phyloP scores from a whole-genome alignment of 1,284 basidiomycete species.

The Ceratobasidium theobromae region DNA sequence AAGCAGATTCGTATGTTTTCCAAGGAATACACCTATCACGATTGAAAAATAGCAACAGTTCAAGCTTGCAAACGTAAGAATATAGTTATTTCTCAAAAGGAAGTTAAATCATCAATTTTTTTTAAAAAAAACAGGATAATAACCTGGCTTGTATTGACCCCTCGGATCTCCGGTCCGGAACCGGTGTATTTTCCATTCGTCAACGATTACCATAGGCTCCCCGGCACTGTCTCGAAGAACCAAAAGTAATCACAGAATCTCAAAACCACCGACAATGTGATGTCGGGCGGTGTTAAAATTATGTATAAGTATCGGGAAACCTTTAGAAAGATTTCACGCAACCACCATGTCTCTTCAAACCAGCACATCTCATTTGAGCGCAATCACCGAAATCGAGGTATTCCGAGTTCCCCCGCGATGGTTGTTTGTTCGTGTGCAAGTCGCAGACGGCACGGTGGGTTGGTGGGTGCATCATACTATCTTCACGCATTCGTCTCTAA shows the following conservation, averaged over 20 bases:
- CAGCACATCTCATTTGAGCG: slow-evolving; percentile 21
- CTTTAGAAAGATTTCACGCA: not conserved
- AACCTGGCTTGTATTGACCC: too few relatives aligned
- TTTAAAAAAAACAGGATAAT: too few relatives aligned
- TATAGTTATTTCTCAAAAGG: too few relatives aligned
- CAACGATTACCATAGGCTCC: not conserved
- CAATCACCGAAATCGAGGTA: slow-evolving; percentile 38
- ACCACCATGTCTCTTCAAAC: slow-evolving; percentile 29
- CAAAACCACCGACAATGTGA: not conserved
- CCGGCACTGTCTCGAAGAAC: not conserved
- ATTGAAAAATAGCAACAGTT: too few relatives aligned
- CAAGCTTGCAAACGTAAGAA: too few relatives aligned
- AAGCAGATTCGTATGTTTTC: too few relatives aligned
- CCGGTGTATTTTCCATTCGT: too few relatives aligned
- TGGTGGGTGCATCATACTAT: slow-evolving; percentile 53
- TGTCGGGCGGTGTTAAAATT: not conserved
- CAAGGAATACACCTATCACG: too few relatives aligned
- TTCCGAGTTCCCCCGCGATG: slow-evolving; percentile 75
- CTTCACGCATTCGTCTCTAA: slow-evolving; percentile 8
- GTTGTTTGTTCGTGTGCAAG: slow-evolving; percentile 75
- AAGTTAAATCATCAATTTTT: too few relatives aligned
- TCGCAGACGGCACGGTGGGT: slow-evolving; percentile 64
- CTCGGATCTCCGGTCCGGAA: not conserved
- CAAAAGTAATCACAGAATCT: not conserved
- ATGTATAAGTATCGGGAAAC: not conserved